Percentiles rank a stretch among this genome's conserved stretches.
Conservation (phyloP, 2,329 filamentous ascomycete species). For the Botrytis tulipae region DNA sequence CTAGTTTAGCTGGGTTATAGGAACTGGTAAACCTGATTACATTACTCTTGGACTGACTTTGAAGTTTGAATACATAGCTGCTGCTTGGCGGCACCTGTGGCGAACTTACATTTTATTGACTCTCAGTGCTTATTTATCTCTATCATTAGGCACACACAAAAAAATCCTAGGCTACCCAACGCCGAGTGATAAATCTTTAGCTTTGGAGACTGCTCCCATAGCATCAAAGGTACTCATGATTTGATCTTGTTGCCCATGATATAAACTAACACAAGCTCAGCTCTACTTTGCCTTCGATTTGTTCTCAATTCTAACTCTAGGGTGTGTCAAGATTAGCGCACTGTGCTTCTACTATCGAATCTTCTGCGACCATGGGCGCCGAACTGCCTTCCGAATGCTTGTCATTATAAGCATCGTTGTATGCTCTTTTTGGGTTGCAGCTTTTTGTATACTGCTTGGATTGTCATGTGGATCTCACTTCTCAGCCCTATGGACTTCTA, state of each 20-base stretch:
- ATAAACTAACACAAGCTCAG: background rate
- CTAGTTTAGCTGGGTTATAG: background rate
- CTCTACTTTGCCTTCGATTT: background rate
- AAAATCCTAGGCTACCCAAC: background rate
- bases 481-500: background rate
- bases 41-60: no score
- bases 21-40: no score
- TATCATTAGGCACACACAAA: background rate
- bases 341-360: slow-evolving; percentile 17
- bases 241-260: background rate
- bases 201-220: background rate
- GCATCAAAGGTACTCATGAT: background rate
- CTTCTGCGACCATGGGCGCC: slow-evolving; percentile 2
- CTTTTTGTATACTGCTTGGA: background rate
- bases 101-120: no score
- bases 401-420: background rate
- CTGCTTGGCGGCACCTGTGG: background rate
- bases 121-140: no score
- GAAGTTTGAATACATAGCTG: background rate
- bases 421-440: background rate
- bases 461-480: slow-evolving; percentile 4
- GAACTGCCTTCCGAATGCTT: background rate
- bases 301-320: background rate
- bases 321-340: slow-evolving; percentile 13
- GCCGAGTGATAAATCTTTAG: background rate